phyloP scores from a whole-genome alignment of 345 rosid species.

The Rhodamnia argentea region DNA sequence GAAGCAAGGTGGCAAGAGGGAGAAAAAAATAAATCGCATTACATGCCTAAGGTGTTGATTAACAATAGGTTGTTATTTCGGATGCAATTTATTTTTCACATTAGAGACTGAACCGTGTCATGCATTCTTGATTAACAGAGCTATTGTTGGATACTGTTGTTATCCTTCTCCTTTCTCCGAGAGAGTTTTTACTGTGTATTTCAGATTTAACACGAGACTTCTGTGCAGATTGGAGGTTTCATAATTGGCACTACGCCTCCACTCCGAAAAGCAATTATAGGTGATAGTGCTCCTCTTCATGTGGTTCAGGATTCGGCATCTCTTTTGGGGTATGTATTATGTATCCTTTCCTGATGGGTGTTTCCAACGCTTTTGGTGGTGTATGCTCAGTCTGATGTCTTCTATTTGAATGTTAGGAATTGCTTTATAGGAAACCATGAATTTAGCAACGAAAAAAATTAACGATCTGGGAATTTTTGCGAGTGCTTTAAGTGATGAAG shows the following conservation, averaged over 20 bases:
- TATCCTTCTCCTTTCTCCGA: not conserved
- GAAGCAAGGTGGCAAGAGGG: not conserved
- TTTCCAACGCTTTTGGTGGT: not conserved
- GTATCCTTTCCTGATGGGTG: not conserved
- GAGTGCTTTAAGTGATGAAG: not conserved
- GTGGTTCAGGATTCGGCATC: constrained; percentile 19
- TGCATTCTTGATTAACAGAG: not conserved
- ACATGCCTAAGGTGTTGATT: not conserved
- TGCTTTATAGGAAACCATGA: not conserved
- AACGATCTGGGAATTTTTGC: not conserved
- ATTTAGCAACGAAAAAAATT: not conserved
- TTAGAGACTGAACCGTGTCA: not conserved
- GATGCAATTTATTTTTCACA: not conserved
- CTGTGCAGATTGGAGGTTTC: constrained; percentile 17
- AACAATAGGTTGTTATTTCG: not conserved
- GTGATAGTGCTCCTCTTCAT: constrained; percentile 25
- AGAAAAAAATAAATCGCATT: not conserved
- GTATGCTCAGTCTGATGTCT: not conserved
- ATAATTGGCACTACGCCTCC: constrained; percentile 15
- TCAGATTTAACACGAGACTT: not conserved
- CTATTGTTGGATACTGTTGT: not conserved
- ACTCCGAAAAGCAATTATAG: constrained; percentile 14
- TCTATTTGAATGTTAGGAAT: not conserved
- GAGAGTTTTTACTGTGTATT: not conserved
- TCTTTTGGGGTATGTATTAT: constrained; percentile 18